Evolutionary conservation across 2,329 filamentous ascomycete species (phyloP), one percentile per base, ranked within the genome.

Genomic region (Pyricularia grisea): DNA sequence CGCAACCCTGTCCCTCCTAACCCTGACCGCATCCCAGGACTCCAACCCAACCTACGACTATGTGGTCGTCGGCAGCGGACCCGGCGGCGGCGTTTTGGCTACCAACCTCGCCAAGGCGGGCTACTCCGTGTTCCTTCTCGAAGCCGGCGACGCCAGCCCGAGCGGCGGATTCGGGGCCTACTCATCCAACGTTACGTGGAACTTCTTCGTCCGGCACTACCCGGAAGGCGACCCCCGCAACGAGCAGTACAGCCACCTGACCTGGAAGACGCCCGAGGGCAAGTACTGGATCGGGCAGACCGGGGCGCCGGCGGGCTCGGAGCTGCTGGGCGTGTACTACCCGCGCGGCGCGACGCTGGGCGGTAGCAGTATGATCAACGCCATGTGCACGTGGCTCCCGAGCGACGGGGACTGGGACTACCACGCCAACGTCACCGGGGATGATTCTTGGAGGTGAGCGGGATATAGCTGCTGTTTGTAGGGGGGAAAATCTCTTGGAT

Each of bases 131-230:
- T 79, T 87, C 33, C 77, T 87, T 7, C 80, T 87, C 64, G 84
- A 87, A 72, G 84, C 84, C 28, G 84, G 84, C 70, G 82, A 84
- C 71, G 79, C 84, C 4, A 84, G 82, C 63, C 80, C 81, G 2
- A 79, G 82, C 70, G 79, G 79, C 63, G 79, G 80, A 28, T 78
- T 80, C 67, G 81, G 81, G 12, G 81, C 79, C 30, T 81, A 85
- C 74, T 81, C 85, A 70, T 77, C 78, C 28, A 79, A 78, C 23
- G 79, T 83, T 73, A 76, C 78, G 66, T 87, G 85, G 85, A 83
- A 86, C 76, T 86, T 84, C 75, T 87, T 81, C 70, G 83, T 87
- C 70, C 81, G 82, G 69, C 85, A 87, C 74, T 86, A 85, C 73
- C 77, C 79, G 10, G 80, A 85, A 70, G 76, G 82, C 69, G 74